Base-by-base conservation (phyloP, 2,329 filamentous ascomycete species). In the Aspergillus japonicus region DNA sequence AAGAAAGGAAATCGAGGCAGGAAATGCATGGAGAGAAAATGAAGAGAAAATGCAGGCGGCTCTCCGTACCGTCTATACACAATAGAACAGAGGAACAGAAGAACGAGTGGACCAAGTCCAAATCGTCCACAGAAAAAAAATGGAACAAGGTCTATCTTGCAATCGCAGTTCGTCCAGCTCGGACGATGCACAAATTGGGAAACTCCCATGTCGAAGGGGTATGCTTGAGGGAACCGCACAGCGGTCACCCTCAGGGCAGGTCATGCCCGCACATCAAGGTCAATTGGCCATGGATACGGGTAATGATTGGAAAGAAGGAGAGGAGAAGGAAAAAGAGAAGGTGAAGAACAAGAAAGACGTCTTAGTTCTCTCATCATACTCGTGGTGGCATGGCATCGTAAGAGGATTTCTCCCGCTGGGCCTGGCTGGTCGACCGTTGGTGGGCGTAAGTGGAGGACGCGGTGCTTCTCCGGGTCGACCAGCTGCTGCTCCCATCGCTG, bases 381-480 rank as follows among this genome's bases (percentile, higher is more conserved):
- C 47, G 35, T 62, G 42, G 59, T 50, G 60, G 51, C 42, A 58
- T 57, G 54, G 44, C 62, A 24, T 65, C 60, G 50, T 63, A 65
- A 48, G 58, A 26, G 39, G 26, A 53, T 16, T 53, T 57, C 47
- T 65, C 58, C 49, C 59, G 55, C 47, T 58, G 64, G 29, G 61
- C 56, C 58, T 62, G 61, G 39, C 62, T 58, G 33, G 44, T 51
- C 16, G 57, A 62, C 53, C 56, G 62, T 39, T 61, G 62, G 54
- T 69, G 62, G 55, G 56, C 59, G 62, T 65, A 64, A n/a, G 53
- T 21, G 14, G 58, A 54, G 7, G 54, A 54, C 12, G 54, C 52
- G 47, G 54, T 56, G 39, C 39, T 64, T 50, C 59, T 54, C 24
- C 59, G 62, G 7, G 54, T 53, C 54, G 58, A 35, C 57, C 62